phyloP scores from a whole-genome alignment of 2,329 filamentous ascomycete genomes.

The Colletotrichum somersetense region DNA sequence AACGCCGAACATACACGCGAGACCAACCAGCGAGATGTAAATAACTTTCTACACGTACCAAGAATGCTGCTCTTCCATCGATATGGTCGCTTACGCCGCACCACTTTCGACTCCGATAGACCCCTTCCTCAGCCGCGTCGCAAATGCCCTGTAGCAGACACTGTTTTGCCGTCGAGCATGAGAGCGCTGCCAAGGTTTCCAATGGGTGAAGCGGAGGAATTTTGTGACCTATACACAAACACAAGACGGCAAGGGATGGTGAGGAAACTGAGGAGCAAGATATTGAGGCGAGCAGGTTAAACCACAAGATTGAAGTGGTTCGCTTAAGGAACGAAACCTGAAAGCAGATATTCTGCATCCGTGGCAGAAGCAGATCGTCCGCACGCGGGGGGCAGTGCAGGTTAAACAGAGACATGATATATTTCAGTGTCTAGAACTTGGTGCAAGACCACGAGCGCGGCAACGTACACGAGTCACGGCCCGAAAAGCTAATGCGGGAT shows the following conservation, averaged over 20 bases:
- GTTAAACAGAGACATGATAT: background rate
- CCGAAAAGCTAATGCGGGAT: background rate
- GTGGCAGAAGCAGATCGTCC: background rate
- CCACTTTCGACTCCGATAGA: slow-evolving; percentile 45
- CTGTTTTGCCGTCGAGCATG: slow-evolving; percentile 49
- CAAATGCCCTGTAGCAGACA: slow-evolving; percentile 46
- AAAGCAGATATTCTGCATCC: background rate
- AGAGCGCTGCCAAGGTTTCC: slow-evolving; percentile 49
- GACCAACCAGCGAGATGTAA: background rate
- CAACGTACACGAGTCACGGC: background rate
- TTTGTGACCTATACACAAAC: slow-evolving; percentile 49
- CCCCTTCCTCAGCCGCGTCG: slow-evolving; percentile 44
- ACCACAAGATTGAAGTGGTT: background rate
- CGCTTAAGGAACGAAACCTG: background rate
- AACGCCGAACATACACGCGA: background rate
- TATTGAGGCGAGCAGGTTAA: no score
- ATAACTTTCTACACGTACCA: slow-evolving; percentile 41
- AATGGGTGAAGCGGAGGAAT: slow-evolving; percentile 47
- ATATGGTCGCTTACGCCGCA: slow-evolving; percentile 36
- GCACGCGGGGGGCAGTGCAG: background rate
- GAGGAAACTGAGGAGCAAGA: background rate
- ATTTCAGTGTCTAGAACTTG: background rate
- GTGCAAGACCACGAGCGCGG: background rate
- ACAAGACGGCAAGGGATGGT: slow-evolving; percentile 45
- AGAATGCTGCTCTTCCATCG: slow-evolving; percentile 45